Conservation (phyloP, 169 alveolate species). For the Babesia ovis region DNA sequence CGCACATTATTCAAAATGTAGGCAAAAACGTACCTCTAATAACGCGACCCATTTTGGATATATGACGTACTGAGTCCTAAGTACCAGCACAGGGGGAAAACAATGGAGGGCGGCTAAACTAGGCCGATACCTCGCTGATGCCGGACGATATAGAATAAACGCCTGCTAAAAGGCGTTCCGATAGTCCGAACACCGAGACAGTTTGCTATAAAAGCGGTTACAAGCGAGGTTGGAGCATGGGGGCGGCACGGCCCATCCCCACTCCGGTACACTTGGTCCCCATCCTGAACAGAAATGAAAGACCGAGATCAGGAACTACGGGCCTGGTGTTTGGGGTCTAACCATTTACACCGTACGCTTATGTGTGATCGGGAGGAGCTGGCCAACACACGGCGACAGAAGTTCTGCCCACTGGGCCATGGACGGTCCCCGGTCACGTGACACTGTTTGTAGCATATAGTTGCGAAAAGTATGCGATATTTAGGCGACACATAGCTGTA, state of each 20-base stretch:
- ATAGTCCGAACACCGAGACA: constrained; percentile 19
- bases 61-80: not conserved
- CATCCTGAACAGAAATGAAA: no score
- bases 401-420: no score
- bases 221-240: constrained; percentile 1
- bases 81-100: not conserved
- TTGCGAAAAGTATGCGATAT: not conserved
- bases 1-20: not conserved
- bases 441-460: no score
- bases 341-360: no score
- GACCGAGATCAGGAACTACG: no score
- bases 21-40: constrained; percentile 58
- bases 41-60: constrained; percentile 55
- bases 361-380: no score
- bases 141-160: not conserved
- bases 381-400: no score
- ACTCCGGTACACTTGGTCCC: constrained; percentile 13
- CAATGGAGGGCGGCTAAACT: constrained; percentile 4
- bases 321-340: no score
- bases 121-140: constrained; percentile 9
- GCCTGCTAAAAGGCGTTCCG: constrained; percentile 14
- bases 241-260: constrained; percentile 37
- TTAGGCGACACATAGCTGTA: not conserved
- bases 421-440: no score
- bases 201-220: not conserved